phyloP scores from a whole-genome alignment of 768 basidiomycete species.

The Lactarius tabidus region DNA sequence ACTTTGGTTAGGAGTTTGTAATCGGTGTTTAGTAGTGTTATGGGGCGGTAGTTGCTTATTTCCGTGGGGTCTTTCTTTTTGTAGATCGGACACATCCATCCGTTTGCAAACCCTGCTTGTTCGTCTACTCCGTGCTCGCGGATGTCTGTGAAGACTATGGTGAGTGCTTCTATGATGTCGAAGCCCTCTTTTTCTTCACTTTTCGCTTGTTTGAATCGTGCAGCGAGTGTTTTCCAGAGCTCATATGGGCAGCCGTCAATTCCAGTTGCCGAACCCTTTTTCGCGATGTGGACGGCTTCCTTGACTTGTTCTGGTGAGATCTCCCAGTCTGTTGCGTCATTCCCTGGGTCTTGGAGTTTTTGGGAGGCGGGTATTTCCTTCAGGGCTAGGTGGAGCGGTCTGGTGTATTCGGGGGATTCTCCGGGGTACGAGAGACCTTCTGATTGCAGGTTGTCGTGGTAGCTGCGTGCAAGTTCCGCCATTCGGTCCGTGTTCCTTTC shows the following conservation, averaged over 20 bases:
- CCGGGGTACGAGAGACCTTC: no score
- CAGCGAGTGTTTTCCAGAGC: background rate
- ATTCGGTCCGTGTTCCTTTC: no score
- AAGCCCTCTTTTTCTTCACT: no score
- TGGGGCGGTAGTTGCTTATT: slow-evolving; percentile 16
- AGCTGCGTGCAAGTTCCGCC: no score
- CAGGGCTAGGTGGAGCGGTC: no score
- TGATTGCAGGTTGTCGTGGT: no score
- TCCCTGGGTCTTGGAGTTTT: no score
- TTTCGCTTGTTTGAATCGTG: no score
- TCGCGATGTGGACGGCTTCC: background rate
- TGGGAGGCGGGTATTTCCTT: no score
- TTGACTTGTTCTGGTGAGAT: background rate
- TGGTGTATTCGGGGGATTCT: no score
- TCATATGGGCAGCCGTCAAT: slow-evolving; percentile 6
- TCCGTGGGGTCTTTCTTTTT: slow-evolving; percentile 33
- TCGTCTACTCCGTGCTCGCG: background rate
- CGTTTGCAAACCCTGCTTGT: slow-evolving; percentile 29
- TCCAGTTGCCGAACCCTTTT: background rate
- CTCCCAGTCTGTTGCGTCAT: fast-evolving
- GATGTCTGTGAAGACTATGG: background rate
- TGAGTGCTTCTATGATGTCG: background rate
- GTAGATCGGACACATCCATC: slow-evolving; percentile 38
- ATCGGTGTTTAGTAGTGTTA: slow-evolving; percentile 31
- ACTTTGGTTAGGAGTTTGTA: slow-evolving; percentile 33